Conservation (phyloP, 768 basidiomycete species). For the Cystobasidium tubakii region DNA sequence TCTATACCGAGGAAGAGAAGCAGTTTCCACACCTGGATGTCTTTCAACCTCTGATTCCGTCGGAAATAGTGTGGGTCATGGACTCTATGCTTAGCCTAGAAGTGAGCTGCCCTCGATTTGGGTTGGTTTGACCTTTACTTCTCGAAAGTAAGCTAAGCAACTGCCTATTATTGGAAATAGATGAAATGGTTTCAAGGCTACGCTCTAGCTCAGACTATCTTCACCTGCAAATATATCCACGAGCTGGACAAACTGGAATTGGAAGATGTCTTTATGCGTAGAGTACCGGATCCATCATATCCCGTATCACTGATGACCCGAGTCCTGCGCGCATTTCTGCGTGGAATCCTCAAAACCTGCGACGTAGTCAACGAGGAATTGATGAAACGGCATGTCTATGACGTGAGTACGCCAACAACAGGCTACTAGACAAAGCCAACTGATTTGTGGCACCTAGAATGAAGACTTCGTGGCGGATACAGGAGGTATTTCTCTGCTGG, state of each 20-base stretch:
- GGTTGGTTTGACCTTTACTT: not conserved
- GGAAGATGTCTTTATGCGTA: constrained; percentile 13
- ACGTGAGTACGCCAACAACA: not conserved
- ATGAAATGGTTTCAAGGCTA: constrained; percentile 22
- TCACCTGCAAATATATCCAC: constrained; percentile 21
- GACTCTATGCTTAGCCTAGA: constrained; percentile 4
- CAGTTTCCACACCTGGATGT: not conserved
- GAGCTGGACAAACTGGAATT: not conserved
- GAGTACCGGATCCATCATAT: not conserved
- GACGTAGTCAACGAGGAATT: constrained; percentile 31
- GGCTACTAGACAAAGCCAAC: not conserved
- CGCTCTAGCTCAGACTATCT: constrained; percentile 19
- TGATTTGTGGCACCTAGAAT: not conserved
- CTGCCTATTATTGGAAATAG: not conserved
- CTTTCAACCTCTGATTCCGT: constrained; percentile 11
- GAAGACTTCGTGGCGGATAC: constrained; percentile 27
- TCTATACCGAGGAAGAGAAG: not conserved
- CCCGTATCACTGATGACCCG: constrained; percentile 6
- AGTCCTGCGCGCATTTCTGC: constrained; percentile 15
- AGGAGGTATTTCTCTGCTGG: constrained; percentile 18
- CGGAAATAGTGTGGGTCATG: constrained; percentile 30
- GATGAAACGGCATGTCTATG: constrained; percentile 19
- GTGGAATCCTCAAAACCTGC: constrained; percentile 30
- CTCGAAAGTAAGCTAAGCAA: not conserved
- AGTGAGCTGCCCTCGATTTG: constrained; percentile 1